Base-by-base conservation (phyloP, 2,329 filamentous ascomycete genomes). In the Diaporthe ampelina region DNA sequence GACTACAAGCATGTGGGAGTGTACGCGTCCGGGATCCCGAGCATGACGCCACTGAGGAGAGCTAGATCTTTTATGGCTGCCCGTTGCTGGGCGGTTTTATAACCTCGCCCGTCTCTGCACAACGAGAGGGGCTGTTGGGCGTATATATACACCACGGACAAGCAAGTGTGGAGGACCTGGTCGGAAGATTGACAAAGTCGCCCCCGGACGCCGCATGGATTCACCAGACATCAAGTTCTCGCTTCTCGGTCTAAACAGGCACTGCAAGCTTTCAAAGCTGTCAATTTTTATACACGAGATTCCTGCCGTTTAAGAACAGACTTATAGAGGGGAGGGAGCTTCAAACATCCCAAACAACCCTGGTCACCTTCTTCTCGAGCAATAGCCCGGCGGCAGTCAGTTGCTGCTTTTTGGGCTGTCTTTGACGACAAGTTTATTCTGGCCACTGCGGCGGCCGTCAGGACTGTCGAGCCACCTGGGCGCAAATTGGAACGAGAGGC, bases 61-160 rank as follows among this genome's bases (percentile, higher is more conserved):
- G 63, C 63, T 68, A 68, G 63, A 40, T 29, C 45, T 54, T n/a
- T 68, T 54, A 32, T 52, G 48, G 63, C 32, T 54, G 29, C 48
- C 40, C n/a, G n/a, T 24, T 52, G 29, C 63, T 54, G 48, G 32
- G 48, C 63, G 29, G 17, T 21, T 40, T 26, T 68, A 40, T 26
- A 65, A 43, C 29, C 29, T 67, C 45, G 45, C 45, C 32, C 26
- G 45, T 21, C 21, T 37, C 45, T 68, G 10, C 37, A 68, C 37
- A 40, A 4, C 37, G 13, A 21, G 63, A 54, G 63, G 63, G 63
- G 63, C 0, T 26, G 63, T 45, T 21, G 17, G 40, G 59, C 17
- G 15, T 43, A 48, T 19, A 48, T 29, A 32, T 10, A 43, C 5
- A 43, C 35, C 57, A 29, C 59, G 29, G 17, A 15, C 13, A 19